A percentile compares a stretch with the other conserved stretches of the same genome.
phyloP scores from a whole-genome alignment of 139 green algal genomes.

The Tetratostichococcus sp. region DNA sequence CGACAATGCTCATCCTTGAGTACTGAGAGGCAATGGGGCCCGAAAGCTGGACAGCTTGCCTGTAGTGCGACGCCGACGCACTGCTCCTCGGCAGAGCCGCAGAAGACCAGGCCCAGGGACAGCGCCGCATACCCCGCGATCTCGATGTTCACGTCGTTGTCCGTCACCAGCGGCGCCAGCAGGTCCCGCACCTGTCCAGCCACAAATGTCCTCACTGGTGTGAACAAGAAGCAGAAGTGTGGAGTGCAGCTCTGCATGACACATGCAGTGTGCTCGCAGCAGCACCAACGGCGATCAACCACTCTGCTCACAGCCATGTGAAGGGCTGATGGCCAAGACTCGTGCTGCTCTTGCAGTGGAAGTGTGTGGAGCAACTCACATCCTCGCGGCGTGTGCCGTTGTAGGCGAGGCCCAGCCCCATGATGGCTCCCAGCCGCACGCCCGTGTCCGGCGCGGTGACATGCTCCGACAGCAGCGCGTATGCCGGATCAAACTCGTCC shows the following conservation, averaged over 20 bases:
- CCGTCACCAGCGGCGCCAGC: constrained; percentile 60
- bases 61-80: background rate
- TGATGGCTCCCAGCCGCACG: constrained; percentile 74
- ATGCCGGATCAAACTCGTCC: constrained; percentile 95
- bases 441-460: constrained; percentile 70
- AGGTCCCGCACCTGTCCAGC: constrained; percentile 57
- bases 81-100: constrained; percentile 51
- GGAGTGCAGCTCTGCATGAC: no score
- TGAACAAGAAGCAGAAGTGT: no score
- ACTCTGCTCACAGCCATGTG: no score
- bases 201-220: no score
- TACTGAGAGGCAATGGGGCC: no score
- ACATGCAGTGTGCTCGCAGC: no score
- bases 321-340: no score
- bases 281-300: no score
- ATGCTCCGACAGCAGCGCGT: constrained; percentile 91
- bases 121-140: constrained; percentile 80
- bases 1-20: no score
- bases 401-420: constrained; percentile 96
- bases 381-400: constrained; percentile 66
- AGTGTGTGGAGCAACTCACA: background rate
- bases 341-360: no score
- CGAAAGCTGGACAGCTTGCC: no score
- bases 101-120: constrained; percentile 87
- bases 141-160: constrained; percentile 77